Conservation (phyloP, 768 basidiomycete species). For the Brasilioporus rufonigricans region DNA sequence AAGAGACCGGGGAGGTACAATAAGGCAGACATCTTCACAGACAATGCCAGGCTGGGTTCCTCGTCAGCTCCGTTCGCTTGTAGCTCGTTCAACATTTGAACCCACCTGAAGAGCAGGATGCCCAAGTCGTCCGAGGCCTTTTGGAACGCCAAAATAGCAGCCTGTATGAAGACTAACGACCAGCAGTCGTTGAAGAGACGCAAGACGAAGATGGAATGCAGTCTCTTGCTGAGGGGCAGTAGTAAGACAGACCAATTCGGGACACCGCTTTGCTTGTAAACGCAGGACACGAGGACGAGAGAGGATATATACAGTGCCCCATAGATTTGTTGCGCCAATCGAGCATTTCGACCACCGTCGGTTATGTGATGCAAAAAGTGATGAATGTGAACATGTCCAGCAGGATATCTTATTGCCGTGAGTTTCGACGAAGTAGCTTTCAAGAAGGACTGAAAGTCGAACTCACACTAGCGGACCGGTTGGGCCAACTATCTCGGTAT, state of each 20-base stretch:
- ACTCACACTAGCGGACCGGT: slow-evolving; percentile 91
- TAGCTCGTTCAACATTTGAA: not conserved
- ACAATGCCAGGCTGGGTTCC: slow-evolving; percentile 52
- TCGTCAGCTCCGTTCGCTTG: not conserved
- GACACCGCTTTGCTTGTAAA: slow-evolving; percentile 61
- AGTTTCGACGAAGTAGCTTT: not conserved
- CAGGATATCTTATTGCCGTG: slow-evolving; percentile 72
- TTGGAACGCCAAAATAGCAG: slow-evolving; percentile 66
- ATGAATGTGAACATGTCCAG: slow-evolving; percentile 87
- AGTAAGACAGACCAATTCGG: slow-evolving; percentile 74
- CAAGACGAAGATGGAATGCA: slow-evolving; percentile 91
- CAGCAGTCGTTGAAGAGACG: slow-evolving; percentile 96
- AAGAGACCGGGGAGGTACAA: slow-evolving; percentile 88
- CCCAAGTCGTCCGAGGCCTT: slow-evolving; percentile 58
- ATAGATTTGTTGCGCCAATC: slow-evolving; percentile 76
- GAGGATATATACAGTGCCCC: slow-evolving; percentile 68
- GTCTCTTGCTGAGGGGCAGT: slow-evolving; percentile 84
- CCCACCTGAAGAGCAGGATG: slow-evolving; percentile 72
- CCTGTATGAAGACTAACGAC: slow-evolving; percentile 65
- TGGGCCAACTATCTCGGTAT: slow-evolving; percentile 78
- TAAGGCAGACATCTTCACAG: slow-evolving; percentile 92
- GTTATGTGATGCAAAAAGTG: slow-evolving; percentile 64
- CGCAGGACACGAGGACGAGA: slow-evolving; percentile 58
- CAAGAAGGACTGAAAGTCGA: not conserved
- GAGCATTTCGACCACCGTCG: slow-evolving; percentile 55